phyloP scores from a whole-genome alignment of 352 stramenopile genomes.

The Phytophthora vignae region DNA sequence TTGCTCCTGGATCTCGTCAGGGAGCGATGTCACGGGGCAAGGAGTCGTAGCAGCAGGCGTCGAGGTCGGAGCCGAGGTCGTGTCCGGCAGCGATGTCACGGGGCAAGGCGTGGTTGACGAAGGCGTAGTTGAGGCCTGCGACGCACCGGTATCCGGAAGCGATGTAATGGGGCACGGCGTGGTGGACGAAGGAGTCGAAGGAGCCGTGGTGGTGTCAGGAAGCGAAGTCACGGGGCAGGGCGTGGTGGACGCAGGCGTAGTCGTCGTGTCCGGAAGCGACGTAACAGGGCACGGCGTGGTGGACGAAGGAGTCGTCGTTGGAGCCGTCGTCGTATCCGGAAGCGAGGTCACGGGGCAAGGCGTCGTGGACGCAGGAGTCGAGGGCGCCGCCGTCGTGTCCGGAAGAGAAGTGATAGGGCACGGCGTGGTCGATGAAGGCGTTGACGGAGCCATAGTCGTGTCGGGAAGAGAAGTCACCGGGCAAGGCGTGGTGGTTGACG shows the following conservation, averaged over 20 bases:
- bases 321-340: neutral
- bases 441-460: neutral
- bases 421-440: neutral
- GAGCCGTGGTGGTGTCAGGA: neutral
- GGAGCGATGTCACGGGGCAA: slow-evolving; percentile 19
- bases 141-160: slow-evolving; percentile 14
- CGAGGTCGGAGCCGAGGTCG: neutral
- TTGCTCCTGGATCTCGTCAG: slow-evolving; percentile 14
- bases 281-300: slow-evolving; percentile 10
- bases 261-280: slow-evolving; percentile 6
- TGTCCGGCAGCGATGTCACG: slow-evolving; percentile 22
- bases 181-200: neutral
- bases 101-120: slow-evolving; percentile 14
- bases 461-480: neutral
- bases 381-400: neutral
- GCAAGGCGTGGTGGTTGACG: neutral
- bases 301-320: neutral
- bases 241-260: neutral
- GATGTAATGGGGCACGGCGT: slow-evolving; percentile 22
- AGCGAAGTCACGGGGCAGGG: slow-evolving; percentile 17
- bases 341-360: slow-evolving; percentile 6
- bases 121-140: neutral
- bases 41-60: slow-evolving; percentile 1
- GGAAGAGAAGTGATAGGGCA: slow-evolving; percentile 8
- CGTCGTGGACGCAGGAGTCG: neutral